Evolutionary conservation across 495 filamentous ascomycete species (phyloP).

Genomic region (Sporormia fimetaria): DNA sequence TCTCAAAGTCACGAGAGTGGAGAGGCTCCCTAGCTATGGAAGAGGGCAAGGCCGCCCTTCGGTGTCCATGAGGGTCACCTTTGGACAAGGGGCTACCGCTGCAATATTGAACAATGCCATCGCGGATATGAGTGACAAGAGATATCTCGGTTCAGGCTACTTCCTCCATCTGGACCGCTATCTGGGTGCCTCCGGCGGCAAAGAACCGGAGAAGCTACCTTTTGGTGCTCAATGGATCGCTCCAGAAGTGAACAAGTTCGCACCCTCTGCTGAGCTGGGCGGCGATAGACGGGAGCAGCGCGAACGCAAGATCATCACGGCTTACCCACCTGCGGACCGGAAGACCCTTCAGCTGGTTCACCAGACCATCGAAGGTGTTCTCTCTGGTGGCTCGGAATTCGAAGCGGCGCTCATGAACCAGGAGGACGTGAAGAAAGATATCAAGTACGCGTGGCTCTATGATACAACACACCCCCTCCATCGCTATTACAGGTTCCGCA

Average conservation of each 20-base stretch:
- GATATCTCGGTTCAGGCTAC: conserved; percentile 8
- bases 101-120: conserved; percentile 1
- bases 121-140: conserved; percentile 7
- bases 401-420: conserved; percentile 86
- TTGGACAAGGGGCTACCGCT: conserved; percentile 1
- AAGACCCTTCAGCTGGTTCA: conserved; percentile 77
- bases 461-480: conserved; percentile 69
- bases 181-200: background rate
- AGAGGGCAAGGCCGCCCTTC: background rate
- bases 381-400: conserved; percentile 75
- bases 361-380: conserved; percentile 65
- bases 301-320: conserved; percentile 3
- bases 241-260: background rate
- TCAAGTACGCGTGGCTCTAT: conserved; percentile 92
- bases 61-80: background rate
- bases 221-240: conserved; percentile 5
- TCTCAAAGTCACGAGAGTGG: conserved; percentile 7
- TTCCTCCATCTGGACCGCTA: conserved; percentile 12
- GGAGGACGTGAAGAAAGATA: conserved; percentile 64
- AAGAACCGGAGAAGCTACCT: conserved; percentile 1
- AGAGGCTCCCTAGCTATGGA: background rate
- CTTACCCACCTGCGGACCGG: conserved; percentile 57
- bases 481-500: conserved; percentile 78
- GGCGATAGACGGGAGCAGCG: background rate
- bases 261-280: conserved; percentile 9